Conservation (phyloP, 805 yeast species). For the Blastobotrys americana region DNA sequence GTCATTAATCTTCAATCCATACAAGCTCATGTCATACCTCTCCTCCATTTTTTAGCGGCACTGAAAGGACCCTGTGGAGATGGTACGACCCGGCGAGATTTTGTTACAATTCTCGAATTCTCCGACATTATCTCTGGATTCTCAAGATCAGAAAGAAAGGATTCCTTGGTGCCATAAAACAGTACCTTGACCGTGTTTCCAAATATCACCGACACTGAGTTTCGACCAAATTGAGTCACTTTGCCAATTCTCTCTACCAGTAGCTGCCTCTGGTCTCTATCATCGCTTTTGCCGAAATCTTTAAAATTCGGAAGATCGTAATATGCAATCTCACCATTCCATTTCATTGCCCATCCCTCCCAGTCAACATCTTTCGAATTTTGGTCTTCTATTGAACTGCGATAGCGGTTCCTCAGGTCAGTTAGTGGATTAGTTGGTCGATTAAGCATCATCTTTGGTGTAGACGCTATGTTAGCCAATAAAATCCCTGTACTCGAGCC, state of each 20-base stretch:
- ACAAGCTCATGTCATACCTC: background rate
- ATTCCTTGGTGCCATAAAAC: slow-evolving; percentile 68
- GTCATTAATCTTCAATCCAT: too few relatives aligned
- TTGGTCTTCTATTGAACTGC: slow-evolving; percentile 2
- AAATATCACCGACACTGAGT: slow-evolving; percentile 65
- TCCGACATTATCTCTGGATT: background rate
- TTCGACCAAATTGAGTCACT: slow-evolving; percentile 65
- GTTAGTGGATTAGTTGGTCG: background rate
- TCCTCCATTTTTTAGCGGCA: background rate
- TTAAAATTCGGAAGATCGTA: slow-evolving; percentile 46
- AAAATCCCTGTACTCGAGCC: background rate
- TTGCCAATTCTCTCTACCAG: slow-evolving; percentile 53
- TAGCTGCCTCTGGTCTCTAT: slow-evolving; percentile 22
- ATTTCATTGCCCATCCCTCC: slow-evolving; percentile 77
- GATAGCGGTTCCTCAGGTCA: background rate
- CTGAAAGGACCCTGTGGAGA: background rate
- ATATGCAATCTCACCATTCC: slow-evolving; percentile 53
- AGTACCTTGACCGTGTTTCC: slow-evolving; percentile 67
- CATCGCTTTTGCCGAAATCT: background rate
- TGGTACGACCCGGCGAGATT: background rate
- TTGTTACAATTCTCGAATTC: background rate
- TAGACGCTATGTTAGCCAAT: background rate
- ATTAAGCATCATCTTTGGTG: background rate
- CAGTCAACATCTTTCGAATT: slow-evolving; percentile 39
- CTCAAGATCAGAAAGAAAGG: slow-evolving; percentile 5